phyloP scores from a whole-genome alignment of 768 basidiomycete genomes.

The Podaxis sp. region DNA sequence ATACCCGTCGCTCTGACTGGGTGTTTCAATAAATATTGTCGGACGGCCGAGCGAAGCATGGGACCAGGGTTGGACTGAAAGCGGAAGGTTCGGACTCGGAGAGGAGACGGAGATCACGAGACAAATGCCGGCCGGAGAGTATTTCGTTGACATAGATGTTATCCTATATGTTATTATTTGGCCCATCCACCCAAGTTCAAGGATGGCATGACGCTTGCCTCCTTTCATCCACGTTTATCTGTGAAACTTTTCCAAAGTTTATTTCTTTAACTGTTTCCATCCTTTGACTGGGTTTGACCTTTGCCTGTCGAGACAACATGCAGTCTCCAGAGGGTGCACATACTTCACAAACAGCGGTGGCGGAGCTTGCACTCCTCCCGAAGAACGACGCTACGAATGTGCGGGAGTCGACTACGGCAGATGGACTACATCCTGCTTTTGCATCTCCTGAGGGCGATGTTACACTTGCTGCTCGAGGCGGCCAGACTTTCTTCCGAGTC shows the following conservation, averaged over 20 bases:
- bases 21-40: neutral
- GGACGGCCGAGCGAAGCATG: neutral
- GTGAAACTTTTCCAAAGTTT: neutral
- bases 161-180: too few species aligned
- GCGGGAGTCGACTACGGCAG: neutral
- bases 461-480: slow-evolving; percentile 47
- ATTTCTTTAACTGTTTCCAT: neutral
- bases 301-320: neutral
- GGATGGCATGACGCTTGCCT: neutral
- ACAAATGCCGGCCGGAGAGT: neutral
- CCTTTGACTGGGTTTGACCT: neutral
- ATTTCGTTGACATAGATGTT: neutral
- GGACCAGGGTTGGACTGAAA: neutral
- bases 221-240: neutral
- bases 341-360: neutral
- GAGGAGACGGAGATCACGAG: neutral
- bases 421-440: slow-evolving; percentile 43
- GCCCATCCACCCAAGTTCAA: too few species aligned
- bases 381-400: neutral
- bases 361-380: neutral
- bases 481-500: slow-evolving; percentile 47
- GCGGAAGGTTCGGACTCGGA: neutral
- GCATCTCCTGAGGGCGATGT: slow-evolving; percentile 51
- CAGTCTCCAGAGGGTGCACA: neutral
- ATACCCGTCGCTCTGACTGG: neutral